Evolutionary conservation across 768 basidiomycete species (phyloP), one percentile per base, ranked within the genome.

Genomic region (Lactifluus subvellereus): DNA sequence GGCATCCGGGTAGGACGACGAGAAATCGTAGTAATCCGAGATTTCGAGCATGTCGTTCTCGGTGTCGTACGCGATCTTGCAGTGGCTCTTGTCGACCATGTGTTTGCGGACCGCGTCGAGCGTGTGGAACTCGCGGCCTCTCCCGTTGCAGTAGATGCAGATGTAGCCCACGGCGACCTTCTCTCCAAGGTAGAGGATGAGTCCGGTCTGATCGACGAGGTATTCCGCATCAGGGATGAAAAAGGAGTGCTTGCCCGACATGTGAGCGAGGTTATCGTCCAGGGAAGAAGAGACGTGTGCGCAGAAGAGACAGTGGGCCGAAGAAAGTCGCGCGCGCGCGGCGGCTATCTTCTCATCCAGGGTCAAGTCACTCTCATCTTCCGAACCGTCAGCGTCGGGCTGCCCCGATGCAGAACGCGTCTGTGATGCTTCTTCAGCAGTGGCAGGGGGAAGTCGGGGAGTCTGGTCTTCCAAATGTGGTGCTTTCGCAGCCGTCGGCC

Each of bases 81-180:
- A 98, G 71, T 99, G 97, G 61, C 84, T 82, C 77, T 98, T 98
- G 79, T 95, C 95, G 45, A 84, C 65, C 97, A 99, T 99, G 72
- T 99, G 97, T 70, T 91, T 91, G 68, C 94, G 80, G 5, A 92
- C 94, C 0, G 95, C 96, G 4, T 93, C 88, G 57, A 95, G 71
- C 16, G 84, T 87, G 61, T 86, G 83, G 74, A 94, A 94, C 69
- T 93, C 94, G 64, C 85, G 77, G 48, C 92, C 84, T 64, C 81
- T 85, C 38, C 86, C 88, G 69, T 89, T 90, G 76, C 97, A 99
- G 75, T 80, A 93, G 32, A 98, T 82, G 78, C 97, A 99, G 7
- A 93, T 79, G 76, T 97, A 95, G 14, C 87, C 91, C n/a, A 96
- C 84, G 0, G 90, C 88, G 53, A 98, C 85, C 75, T 97, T 97